phyloP scores from a whole-genome alignment of 2,329 filamentous ascomycete genomes.

The Gnomoniopsis smithogilvyi region DNA sequence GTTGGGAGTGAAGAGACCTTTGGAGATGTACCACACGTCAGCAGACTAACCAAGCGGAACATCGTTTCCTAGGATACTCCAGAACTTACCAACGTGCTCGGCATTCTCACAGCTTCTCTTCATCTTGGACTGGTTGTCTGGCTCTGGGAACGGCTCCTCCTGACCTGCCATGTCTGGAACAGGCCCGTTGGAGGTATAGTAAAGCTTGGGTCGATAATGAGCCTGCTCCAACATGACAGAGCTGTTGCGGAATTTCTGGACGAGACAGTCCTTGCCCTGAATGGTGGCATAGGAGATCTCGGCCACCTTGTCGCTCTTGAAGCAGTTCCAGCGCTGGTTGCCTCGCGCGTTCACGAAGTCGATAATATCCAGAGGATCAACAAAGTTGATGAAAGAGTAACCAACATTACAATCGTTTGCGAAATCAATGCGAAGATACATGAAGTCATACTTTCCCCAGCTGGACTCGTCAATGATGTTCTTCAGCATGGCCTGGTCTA shows the following conservation, averaged over 20 bases:
- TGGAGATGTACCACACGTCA: neutral
- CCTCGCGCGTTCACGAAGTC: slow-evolving; percentile 68
- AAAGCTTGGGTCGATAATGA: slow-evolving; percentile 77
- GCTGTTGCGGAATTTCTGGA: slow-evolving; percentile 95
- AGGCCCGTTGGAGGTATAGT: slow-evolving; percentile 47
- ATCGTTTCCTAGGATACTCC: neutral
- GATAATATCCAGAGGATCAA: slow-evolving; percentile 72
- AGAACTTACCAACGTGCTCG: slow-evolving; percentile 69
- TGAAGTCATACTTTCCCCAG: slow-evolving; percentile 85
- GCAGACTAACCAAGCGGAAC: neutral
- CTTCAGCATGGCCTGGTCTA: slow-evolving; percentile 76
- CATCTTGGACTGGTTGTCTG: slow-evolving; percentile 85
- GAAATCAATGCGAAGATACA: slow-evolving; percentile 91
- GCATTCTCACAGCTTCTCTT: slow-evolving; percentile 85
- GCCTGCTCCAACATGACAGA: slow-evolving; percentile 87
- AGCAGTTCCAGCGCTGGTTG: slow-evolving; percentile 75
- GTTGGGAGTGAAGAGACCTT: slow-evolving; percentile 77
- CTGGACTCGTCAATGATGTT: slow-evolving; percentile 74
- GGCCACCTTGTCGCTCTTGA: slow-evolving; percentile 78
- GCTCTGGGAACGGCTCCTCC: slow-evolving; percentile 72
- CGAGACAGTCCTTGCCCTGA: slow-evolving; percentile 84
- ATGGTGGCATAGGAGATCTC: slow-evolving; percentile 97
- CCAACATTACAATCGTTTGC: slow-evolving; percentile 86
- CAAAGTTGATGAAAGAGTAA: slow-evolving; percentile 96
- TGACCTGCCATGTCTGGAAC: slow-evolving; percentile 56